A percentile compares a stretch with the other conserved stretches of the same genome.
Conservation (phyloP, 2,329 filamentous ascomycete species). For the Huntiella bhutanensis region DNA sequence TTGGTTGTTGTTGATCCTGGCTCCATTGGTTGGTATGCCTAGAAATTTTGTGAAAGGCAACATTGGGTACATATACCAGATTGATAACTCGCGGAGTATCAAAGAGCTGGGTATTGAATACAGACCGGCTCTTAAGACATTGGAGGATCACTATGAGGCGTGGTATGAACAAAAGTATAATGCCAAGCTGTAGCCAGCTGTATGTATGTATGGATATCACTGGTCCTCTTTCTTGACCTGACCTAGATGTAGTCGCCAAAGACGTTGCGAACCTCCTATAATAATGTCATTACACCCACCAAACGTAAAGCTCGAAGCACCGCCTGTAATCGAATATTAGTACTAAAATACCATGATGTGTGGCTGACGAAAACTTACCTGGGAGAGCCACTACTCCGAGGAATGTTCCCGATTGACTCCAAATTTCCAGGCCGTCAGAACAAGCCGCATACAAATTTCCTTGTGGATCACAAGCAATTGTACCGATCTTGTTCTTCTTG, state of each 20-base stretch:
- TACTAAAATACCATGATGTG: background rate
- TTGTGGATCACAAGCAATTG: constrained; percentile 19
- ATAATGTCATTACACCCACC: constrained; percentile 8
- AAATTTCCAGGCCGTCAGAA: constrained; percentile 30
- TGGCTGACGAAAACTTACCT: constrained; percentile 14
- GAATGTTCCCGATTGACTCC: constrained; percentile 25
- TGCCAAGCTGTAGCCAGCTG: background rate
- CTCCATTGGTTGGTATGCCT: background rate
- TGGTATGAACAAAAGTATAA: constrained; percentile 1
- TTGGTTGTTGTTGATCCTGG: background rate
- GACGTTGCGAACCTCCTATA: constrained; percentile 4
- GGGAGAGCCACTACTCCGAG: constrained; percentile 26
- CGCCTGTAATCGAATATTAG: constrained; percentile 7
- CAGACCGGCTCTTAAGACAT: constrained; percentile 6
- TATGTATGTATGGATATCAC: background rate
- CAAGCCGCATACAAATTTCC: constrained; percentile 32
- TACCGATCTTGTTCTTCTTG: constrained; percentile 17
- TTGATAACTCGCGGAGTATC: constrained; percentile 14
- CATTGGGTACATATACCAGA: constrained; percentile 13
- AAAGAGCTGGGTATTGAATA: constrained; percentile 14
- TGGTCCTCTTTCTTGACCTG: background rate
- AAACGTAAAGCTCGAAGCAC: constrained; percentile 9
- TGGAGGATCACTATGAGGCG: constrained; percentile 2
- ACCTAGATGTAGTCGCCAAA: constrained; percentile 9
- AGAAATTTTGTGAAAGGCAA: constrained; percentile 14